These are phyloP conservation scores for Tausonia pullulans DNA, from an alignment of 1,284 basidiomycete genomes.

Conservation along the genomic window DNA sequence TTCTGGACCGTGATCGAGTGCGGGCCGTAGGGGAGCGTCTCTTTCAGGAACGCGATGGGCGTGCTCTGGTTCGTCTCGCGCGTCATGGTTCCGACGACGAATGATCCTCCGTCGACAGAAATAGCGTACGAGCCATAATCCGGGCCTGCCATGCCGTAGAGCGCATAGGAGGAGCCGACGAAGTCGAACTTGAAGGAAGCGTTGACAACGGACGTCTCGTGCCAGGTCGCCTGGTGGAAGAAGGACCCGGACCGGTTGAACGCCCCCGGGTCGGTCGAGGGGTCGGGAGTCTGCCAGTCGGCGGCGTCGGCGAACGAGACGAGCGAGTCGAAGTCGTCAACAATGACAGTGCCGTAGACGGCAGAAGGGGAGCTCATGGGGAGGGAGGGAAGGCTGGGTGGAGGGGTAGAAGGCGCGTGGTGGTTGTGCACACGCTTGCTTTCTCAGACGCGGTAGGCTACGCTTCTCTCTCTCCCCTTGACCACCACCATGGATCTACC, in stretches of 20 bases:
- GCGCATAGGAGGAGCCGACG: slow-evolving; percentile 20
- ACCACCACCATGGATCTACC: too few relatives aligned
- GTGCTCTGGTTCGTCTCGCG: too few relatives aligned
- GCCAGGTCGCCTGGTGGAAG: slow-evolving; percentile 26
- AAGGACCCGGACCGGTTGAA: slow-evolving; percentile 22
- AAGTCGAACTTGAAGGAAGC: slow-evolving; percentile 29
- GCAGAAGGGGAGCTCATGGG: too few relatives aligned
- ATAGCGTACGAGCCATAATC: slow-evolving; percentile 22
- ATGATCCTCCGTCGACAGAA: too few relatives aligned
- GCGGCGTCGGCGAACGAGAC: slow-evolving; percentile 20
- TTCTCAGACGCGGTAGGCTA: too few relatives aligned
- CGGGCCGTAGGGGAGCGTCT: neutral
- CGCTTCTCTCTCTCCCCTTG: too few relatives aligned
- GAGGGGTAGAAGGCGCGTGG: too few relatives aligned
- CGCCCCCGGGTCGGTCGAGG: slow-evolving; percentile 30
- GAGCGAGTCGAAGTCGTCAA: slow-evolving; percentile 37
- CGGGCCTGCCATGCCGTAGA: slow-evolving; percentile 29
- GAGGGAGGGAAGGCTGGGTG: too few relatives aligned
- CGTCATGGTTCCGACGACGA: too few relatives aligned
- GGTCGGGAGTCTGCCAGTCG: slow-evolving; percentile 33
- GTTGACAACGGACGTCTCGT: slow-evolving; percentile 25
- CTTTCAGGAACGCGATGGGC: too few relatives aligned
- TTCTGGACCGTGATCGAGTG: neutral
- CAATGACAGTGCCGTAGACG: neutral
- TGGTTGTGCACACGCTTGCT: too few relatives aligned